A percentile compares a stretch with the other conserved stretches of the same genome.
phyloP scores from a whole-genome alignment of 257 asterid species.

The Salvia splendens region DNA sequence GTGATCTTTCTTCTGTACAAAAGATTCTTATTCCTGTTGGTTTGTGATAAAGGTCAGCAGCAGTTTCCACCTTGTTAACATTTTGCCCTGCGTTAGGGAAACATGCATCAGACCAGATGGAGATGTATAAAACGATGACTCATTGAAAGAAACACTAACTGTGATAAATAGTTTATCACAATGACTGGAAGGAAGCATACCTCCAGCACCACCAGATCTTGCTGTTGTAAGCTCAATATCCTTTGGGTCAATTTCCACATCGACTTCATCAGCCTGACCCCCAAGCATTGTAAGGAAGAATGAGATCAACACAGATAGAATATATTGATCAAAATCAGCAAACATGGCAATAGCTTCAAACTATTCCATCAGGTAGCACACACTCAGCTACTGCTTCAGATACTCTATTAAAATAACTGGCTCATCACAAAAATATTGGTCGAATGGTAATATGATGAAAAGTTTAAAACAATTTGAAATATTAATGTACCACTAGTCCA shows the following conservation, averaged over 20 bases:
- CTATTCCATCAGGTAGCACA: conserved; percentile 8
- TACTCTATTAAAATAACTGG: conserved; percentile 7
- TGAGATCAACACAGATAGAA: conserved; percentile 25
- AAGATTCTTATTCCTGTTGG: conserved; percentile 98
- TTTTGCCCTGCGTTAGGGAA: conserved; percentile 81
- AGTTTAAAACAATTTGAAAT: neutral
- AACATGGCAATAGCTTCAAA: conserved; percentile 24
- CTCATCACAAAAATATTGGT: neutral
- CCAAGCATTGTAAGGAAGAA: conserved; percentile 21
- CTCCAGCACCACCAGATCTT: conserved; percentile 99
- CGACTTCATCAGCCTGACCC: conserved; percentile 96
- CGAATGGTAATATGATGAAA: neutral
- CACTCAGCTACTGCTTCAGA: conserved; percentile 22
- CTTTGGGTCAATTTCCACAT: conserved; percentile 94
- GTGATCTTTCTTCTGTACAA: conserved; percentile 96
- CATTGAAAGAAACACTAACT: conserved; percentile 9
- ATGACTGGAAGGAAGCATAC: conserved; percentile 40
- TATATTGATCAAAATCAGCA: conserved; percentile 10
- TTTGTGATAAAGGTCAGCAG: conserved; percentile 93
- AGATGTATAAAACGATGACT: conserved; percentile 15
- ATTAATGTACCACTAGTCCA: neutral
- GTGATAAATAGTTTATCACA: conserved; percentile 4
- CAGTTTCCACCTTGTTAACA: conserved; percentile 99
- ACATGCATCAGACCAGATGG: conserved; percentile 26
- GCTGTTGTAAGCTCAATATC: conserved; percentile 97